These are phyloP conservation scores for Triglochin maritima DNA, from an alignment of 106 monocot species.

Conservation along the genomic window DNA sequence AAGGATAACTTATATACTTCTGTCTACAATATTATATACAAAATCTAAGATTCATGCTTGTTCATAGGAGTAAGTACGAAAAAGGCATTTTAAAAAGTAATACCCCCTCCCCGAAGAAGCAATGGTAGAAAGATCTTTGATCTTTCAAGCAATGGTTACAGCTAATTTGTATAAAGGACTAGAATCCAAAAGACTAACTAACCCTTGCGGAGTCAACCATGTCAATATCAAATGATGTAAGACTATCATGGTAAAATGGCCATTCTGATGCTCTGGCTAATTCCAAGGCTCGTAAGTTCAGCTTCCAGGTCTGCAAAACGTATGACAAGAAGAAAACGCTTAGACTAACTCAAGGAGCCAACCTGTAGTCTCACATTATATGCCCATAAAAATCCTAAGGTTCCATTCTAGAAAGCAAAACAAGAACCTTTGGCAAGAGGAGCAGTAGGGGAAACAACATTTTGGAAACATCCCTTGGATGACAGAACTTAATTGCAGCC, in stretches of 20 bases:
- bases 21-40: too few species aligned
- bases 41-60: too few species aligned
- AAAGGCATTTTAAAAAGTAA: too few species aligned
- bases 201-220: background rate
- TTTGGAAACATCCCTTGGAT: background rate
- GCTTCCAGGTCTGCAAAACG: slow-evolving; percentile 43
- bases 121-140: too few species aligned
- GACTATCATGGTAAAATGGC: slow-evolving; percentile 39
- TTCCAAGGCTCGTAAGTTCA: slow-evolving; percentile 63
- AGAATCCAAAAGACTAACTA: too few species aligned
- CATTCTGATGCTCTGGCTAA: slow-evolving; percentile 49
- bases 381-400: background rate
- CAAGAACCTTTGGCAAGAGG: slow-evolving; percentile 4
- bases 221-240: slow-evolving; percentile 18
- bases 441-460: slow-evolving; percentile 9
- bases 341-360: background rate
- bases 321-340: background rate
- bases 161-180: too few species aligned
- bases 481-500: background rate
- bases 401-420: background rate
- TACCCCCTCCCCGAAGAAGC: too few species aligned
- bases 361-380: background rate
- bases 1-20: too few species aligned
- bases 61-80: too few species aligned
- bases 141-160: too few species aligned